phyloP scores from a whole-genome alignment of 129 eudicot species.

The Sambucus nigra region DNA sequence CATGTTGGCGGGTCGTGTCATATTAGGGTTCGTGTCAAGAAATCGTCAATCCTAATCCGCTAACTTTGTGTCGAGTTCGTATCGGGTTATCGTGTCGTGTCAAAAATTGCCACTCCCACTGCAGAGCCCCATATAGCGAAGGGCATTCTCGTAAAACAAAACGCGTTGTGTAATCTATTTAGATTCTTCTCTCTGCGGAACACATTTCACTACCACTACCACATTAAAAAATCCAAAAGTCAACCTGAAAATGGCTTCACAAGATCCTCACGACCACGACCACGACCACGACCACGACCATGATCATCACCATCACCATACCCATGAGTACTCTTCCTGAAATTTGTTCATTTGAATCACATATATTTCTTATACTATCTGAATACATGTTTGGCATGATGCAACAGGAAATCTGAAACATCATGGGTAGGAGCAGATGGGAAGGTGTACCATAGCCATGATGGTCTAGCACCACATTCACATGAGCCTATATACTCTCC shows the following conservation, averaged over 20 bases:
- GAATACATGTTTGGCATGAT: slow-evolving; percentile 1
- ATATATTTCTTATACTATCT: background rate
- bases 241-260: slow-evolving; percentile 70
- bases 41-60: too few relatives aligned
- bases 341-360: background rate
- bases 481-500: slow-evolving; percentile 97
- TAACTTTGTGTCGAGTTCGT: too few relatives aligned
- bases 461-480: slow-evolving; percentile 94
- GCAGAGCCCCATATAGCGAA: too few relatives aligned
- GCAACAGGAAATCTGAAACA: slow-evolving; percentile 25
- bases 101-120: too few relatives aligned
- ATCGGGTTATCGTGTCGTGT: too few relatives aligned
- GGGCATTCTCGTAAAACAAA: too few relatives aligned
- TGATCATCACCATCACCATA: slow-evolving; percentile 36
- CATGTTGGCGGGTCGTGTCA: too few relatives aligned
- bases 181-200: too few relatives aligned
- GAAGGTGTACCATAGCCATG: slow-evolving; percentile 92
- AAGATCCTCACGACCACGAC: slow-evolving; percentile 27
- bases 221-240: too few relatives aligned
- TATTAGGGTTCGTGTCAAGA: too few relatives aligned
- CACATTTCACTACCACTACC: too few relatives aligned
- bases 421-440: slow-evolving; percentile 85
- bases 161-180: too few relatives aligned
- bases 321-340: slow-evolving; percentile 35
- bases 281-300: slow-evolving; percentile 24